Base-by-base conservation (phyloP, 1,139 yeast species). In the Waltiozyma sp. region DNA sequence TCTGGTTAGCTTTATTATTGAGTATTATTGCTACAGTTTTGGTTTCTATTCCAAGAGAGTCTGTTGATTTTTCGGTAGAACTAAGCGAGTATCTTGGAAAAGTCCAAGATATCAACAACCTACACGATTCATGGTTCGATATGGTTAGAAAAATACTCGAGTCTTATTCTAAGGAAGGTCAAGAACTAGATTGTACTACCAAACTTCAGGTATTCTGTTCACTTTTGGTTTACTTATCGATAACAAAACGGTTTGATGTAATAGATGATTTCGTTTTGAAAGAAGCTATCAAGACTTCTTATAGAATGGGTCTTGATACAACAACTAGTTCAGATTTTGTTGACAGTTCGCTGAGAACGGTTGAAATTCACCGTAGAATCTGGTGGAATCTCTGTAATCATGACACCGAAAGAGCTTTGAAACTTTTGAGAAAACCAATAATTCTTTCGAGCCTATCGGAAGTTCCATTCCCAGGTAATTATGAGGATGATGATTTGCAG, bases 371-470 rank as follows among this genome's bases (percentile, higher is more conserved):
- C 23, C 52, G 57, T 44, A 49, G 61, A 40, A 37, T 57, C 10
- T 58, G 61, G 61, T 58, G 61, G 61, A 59, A 56, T 40, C 43
- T 58, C 14, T 54, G 59, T 40, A 56, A 59, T 7, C 56, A 59
- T 45, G 61, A 58, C 38, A 52, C 58, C 2, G 54, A 46, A 38
- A 50, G 51, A 28, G 55, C 61, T 2, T 47, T 58, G 18, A 51
- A 57, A 16, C 34, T 54, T 19, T 56, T 54, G 28, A 39, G 52
- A 4, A 56, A 56, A 16, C 57, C 58, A 1, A 19, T 50, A 11
- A 50, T 57, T 4, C 47, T 47, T 6, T 53, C 59, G 5, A 48
- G 46, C 31, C 40, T 38, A n/a, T 49, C 57, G 16, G 38, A 33
- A 1, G 59, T 56, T 2, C 59, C 62, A 19, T 49, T 52, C 39